phyloP scores from a whole-genome alignment of 116 monocot genomes.

The Iris pallida region DNA sequence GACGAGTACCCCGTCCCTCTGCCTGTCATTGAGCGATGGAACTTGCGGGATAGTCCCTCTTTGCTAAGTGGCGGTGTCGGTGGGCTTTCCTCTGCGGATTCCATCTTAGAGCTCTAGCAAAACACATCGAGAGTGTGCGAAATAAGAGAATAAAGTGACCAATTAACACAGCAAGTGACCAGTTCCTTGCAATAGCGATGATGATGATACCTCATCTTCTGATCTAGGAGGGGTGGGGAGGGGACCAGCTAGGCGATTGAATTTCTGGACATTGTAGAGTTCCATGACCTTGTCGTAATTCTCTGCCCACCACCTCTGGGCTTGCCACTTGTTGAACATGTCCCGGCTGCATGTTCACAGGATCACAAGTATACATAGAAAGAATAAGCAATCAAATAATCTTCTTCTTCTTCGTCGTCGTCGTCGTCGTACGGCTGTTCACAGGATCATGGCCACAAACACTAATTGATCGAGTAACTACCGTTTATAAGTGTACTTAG shows the following conservation, averaged over 20 bases:
- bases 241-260: conserved; percentile 59
- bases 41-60: conserved; percentile 48
- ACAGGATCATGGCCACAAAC: not conserved
- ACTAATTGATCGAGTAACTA: not conserved
- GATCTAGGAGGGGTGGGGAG: conserved; percentile 72
- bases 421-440: too few species aligned
- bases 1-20: conserved; percentile 37
- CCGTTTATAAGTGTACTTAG: not conserved
- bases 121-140: not conserved
- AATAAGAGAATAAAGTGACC: conserved; percentile 3
- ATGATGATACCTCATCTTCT: conserved; percentile 54
- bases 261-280: conserved; percentile 88
- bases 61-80: conserved; percentile 62
- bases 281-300: conserved; percentile 97
- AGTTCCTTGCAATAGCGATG: not conserved
- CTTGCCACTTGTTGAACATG: conserved; percentile 97
- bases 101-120: conserved; percentile 56
- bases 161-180: not conserved
- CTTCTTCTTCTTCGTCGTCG: not conserved
- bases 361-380: not conserved
- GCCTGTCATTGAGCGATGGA: conserved; percentile 31
- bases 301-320: conserved; percentile 99
- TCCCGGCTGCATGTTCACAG: conserved; percentile 60
- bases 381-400: not conserved
- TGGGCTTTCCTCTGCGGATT: conserved; percentile 53